phyloP scores from a whole-genome alignment of 192 early-diverging fungal species.

The Linnemannia elongata region DNA sequence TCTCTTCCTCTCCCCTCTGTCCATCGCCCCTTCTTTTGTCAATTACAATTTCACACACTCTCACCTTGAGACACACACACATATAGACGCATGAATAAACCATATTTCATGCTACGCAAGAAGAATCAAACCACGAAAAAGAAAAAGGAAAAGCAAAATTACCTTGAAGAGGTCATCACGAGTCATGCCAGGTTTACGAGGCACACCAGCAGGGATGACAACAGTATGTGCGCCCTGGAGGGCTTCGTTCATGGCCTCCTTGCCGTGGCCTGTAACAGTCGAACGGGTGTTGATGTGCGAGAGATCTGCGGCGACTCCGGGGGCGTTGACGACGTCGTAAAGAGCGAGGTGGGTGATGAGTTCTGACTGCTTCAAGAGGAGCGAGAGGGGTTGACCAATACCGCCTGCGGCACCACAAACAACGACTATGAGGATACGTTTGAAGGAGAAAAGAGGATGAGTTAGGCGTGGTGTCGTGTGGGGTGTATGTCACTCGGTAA shows the following conservation, averaged over 20 bases:
- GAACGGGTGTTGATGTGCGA: slow-evolving; percentile 88
- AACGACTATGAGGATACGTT: slow-evolving; percentile 12
- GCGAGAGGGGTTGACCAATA: slow-evolving; percentile 96
- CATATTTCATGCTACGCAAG: not conserved
- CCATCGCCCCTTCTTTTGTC: not conserved
- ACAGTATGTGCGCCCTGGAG: slow-evolving; percentile 70
- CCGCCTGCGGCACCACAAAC: slow-evolving; percentile 85
- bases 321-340: slow-evolving; percentile 97
- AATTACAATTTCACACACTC: not conserved
- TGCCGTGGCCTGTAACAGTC: slow-evolving; percentile 62
- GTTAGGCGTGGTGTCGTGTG: not conserved
- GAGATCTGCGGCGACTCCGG: slow-evolving; percentile 96
- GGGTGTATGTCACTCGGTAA: too few relatives aligned
- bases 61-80: slow-evolving; percentile 12
- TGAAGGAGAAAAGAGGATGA: not conserved
- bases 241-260: slow-evolving; percentile 59
- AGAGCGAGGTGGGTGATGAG: slow-evolving; percentile 87
- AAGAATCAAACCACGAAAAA: not conserved
- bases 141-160: too few relatives aligned
- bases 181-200: slow-evolving; percentile 90
- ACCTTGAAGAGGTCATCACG: slow-evolving; percentile 97
- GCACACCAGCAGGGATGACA: slow-evolving; percentile 82
- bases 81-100: not conserved
- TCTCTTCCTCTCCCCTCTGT: not conserved
- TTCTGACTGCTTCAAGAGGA: slow-evolving; percentile 91